Conservation (phyloP, 2,329 filamentous ascomycete genomes). For the Xylariales sp. region DNA sequence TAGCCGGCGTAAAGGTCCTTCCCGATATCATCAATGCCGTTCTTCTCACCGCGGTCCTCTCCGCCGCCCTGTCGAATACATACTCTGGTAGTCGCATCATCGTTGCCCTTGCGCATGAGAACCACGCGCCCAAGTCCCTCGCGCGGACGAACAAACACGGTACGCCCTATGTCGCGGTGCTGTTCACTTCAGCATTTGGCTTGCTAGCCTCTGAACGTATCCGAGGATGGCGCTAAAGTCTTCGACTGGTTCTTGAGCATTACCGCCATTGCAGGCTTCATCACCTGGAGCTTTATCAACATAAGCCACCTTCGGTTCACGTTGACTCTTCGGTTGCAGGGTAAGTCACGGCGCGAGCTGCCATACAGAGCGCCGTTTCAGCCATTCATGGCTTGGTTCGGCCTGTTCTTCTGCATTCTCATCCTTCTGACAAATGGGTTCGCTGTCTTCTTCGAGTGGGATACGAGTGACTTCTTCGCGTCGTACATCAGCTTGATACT, state of each 20-base stretch:
- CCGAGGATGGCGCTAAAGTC: conserved; percentile 50
- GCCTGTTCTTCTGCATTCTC: conserved; percentile 59
- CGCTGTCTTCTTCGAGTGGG: conserved; percentile 62
- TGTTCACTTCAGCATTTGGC: conserved; percentile 51
- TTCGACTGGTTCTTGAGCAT: conserved; percentile 74
- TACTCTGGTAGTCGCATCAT: conserved; percentile 68
- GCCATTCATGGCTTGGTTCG: conserved; percentile 61
- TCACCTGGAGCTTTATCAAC: conserved; percentile 65
- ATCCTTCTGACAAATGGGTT: conserved; percentile 67
- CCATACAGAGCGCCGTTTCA: conserved; percentile 59
- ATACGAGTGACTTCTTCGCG: conserved; percentile 56
- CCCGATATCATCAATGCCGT: conserved; percentile 72
- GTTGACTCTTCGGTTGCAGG: conserved; percentile 51
- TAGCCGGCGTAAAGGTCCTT: conserved; percentile 60
- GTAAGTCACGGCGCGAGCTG: conserved; percentile 51
- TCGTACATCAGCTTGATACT: conserved; percentile 61
- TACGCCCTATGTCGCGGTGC: conserved; percentile 60
- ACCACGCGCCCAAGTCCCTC: conserved; percentile 57
- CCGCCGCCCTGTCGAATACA: conserved; percentile 72
- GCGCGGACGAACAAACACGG: conserved; percentile 55
- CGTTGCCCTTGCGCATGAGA: conserved; percentile 59
- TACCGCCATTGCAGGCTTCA: conserved; percentile 63
- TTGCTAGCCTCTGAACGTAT: conserved; percentile 64
- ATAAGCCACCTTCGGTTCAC: conserved; percentile 62
- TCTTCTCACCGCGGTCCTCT: conserved; percentile 72